phyloP scores from a whole-genome alignment of 1,139 yeast species.

The Nakaseomyces bracarensis region DNA sequence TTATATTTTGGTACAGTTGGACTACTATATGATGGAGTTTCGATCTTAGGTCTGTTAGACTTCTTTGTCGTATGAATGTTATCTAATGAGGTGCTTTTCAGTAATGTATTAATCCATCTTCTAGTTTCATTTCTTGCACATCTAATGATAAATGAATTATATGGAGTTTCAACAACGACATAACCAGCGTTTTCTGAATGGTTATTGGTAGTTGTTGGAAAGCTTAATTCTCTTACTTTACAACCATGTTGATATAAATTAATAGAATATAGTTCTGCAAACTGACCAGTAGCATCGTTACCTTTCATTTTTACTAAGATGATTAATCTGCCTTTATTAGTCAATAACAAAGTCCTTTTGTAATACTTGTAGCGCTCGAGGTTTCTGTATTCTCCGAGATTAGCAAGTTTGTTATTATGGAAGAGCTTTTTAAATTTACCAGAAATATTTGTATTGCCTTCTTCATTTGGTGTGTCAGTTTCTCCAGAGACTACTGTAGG shows the following conservation, averaged over 20 bases:
- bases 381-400: slow-evolving; percentile 9
- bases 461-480: neutral
- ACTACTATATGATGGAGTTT: neutral
- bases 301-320: slow-evolving; percentile 22
- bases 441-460: slow-evolving; percentile 15
- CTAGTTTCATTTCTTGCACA: slow-evolving; percentile 14
- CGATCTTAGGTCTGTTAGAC: slow-evolving; percentile 1
- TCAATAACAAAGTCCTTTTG: slow-evolving; percentile 22
- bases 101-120: slow-evolving; percentile 25
- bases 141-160: slow-evolving; percentile 25
- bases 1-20: neutral
- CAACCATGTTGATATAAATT: slow-evolving; percentile 25
- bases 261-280: slow-evolving; percentile 23
- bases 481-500: neutral
- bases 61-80: neutral
- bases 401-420: slow-evolving; percentile 9
- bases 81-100: slow-evolving; percentile 12
- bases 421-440: slow-evolving; percentile 26
- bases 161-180: slow-evolving; percentile 28
- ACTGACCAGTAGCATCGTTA: slow-evolving; percentile 13
- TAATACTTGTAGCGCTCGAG: slow-evolving; percentile 17
- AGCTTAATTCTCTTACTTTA: slow-evolving; percentile 23
- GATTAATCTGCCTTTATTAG: slow-evolving; percentile 28
- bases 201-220: slow-evolving; percentile 11
- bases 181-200: slow-evolving; percentile 11